Conservation (phyloP, 1,284 basidiomycete species). For the Hemileia vastatrix region DNA sequence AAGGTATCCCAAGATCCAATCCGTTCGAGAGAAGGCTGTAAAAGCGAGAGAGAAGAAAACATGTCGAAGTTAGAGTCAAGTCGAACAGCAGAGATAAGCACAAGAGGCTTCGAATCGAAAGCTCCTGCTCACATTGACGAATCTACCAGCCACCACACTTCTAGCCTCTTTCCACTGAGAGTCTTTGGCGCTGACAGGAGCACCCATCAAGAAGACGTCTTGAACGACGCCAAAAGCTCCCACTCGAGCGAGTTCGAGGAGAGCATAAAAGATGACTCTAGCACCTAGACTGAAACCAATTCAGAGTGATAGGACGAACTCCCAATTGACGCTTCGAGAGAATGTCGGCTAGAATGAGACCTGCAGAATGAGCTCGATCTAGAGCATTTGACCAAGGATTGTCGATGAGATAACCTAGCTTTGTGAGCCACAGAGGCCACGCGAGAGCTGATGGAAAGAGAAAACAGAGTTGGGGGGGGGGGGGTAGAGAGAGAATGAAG, state of each 20-base stretch:
- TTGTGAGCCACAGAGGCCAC: too few species aligned
- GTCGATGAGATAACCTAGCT: conserved; percentile 43
- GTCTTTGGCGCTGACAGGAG: conserved; percentile 39
- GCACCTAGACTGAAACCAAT: conserved; percentile 43
- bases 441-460: conserved; percentile 31
- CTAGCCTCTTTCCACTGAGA: conserved; percentile 37
- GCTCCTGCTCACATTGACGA: conserved; percentile 32
- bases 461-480: not conserved
- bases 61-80: not conserved
- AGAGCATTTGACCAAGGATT: conserved; percentile 44
- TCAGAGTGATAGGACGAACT: conserved; percentile 42
- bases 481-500: not conserved
- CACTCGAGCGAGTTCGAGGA: conserved; percentile 36
- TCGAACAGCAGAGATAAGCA: not conserved
- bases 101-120: not conserved
- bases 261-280: conserved; percentile 40
- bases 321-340: conserved; percentile 38
- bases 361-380: conserved; percentile 38
- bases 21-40: conserved; percentile 37
- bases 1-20: conserved; percentile 43
- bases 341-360: conserved; percentile 41
- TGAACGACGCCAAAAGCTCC: conserved; percentile 42
- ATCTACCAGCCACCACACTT: conserved; percentile 38
- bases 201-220: conserved; percentile 42
- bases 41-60: not conserved